Evolutionary conservation across 2,329 filamentous ascomycete species (phyloP).

Genomic region (Herpotrichia juniperi): DNA sequence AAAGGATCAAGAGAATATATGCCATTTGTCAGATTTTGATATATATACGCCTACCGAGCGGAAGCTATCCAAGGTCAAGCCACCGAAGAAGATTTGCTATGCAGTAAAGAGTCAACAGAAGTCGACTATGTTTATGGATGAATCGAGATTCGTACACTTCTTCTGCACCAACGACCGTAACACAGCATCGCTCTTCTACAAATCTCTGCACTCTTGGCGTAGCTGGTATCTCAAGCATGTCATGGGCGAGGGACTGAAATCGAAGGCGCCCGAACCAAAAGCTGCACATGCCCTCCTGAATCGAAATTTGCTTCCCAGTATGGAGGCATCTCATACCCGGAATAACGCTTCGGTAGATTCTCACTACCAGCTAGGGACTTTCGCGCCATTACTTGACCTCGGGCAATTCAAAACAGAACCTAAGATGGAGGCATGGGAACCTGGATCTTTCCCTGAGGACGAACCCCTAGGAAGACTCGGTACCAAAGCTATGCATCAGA

Average conservation of each 20-base stretch:
- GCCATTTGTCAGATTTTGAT: conserved; percentile 90
- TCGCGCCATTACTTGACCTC: conserved; percentile 71
- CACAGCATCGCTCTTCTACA: conserved; percentile 72
- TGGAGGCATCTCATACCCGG: conserved; percentile 31
- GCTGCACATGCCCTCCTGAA: conserved; percentile 34
- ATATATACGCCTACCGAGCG: conserved; percentile 79
- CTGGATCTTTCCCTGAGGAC: conserved; percentile 33
- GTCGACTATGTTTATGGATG: conserved; percentile 79
- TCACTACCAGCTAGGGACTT: conserved; percentile 68
- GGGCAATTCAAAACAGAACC: conserved; percentile 59
- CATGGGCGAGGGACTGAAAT: conserved; percentile 61
- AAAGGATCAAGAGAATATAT: conserved; percentile 73
- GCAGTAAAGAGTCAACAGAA: conserved; percentile 94
- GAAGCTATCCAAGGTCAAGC: conserved; percentile 74
- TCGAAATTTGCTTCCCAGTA: too few relatives aligned
- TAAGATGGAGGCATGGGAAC: conserved; percentile 30
- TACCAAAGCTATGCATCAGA: conserved; percentile 36
- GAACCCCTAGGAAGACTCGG: conserved; percentile 26
- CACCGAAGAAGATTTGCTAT: conserved; percentile 84
- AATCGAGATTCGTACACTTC: conserved; percentile 89
- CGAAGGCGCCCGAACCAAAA: conserved; percentile 40
- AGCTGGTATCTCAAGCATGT: conserved; percentile 89
- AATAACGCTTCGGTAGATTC: conserved; percentile 51
- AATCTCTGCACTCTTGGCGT: conserved; percentile 78
- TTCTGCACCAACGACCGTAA: conserved; percentile 79